Percentiles rank a stretch among this genome's conserved stretches.
Evolutionary conservation across 2,329 filamentous ascomycete species (phyloP).

Genomic region (Alternaria alternata): DNA sequence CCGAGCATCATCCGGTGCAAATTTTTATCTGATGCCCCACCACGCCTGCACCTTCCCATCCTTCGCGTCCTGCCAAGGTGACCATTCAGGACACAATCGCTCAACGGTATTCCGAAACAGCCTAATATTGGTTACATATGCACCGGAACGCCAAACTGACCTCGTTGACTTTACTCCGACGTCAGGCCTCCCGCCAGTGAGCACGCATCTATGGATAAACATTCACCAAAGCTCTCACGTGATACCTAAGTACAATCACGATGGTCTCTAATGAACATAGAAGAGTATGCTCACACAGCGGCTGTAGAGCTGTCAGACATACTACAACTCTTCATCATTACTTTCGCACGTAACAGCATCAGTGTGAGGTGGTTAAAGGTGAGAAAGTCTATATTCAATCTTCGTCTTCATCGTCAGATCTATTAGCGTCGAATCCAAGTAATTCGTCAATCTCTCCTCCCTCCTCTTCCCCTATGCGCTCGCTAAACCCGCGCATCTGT

Average conservation of each 20-base stretch:
- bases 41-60: not conserved
- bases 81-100: not conserved
- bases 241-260: not conserved
- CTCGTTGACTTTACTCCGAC: not conserved
- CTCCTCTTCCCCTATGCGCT: not conserved
- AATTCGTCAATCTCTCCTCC: not conserved
- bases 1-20: slow-evolving; percentile 15
- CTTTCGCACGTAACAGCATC: not conserved
- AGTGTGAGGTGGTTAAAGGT: not conserved
- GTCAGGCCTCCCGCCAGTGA: not conserved
- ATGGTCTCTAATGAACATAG: not conserved
- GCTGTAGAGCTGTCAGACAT: not conserved
- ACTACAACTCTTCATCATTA: not conserved
- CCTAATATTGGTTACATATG: not conserved
- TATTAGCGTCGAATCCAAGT: not conserved
- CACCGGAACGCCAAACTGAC: not conserved
- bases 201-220: not conserved
- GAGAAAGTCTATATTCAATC: slow-evolving; percentile 7
- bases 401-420: not conserved
- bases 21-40: slow-evolving; percentile 23
- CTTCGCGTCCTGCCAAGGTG: not conserved
- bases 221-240: not conserved
- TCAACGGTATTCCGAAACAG: not conserved
- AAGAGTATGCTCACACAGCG: not conserved
- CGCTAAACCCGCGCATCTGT: not conserved